These are phyloP conservation scores for Solanum pinnatisectum DNA, from an alignment of 257 asterid species.

Conservation along the genomic window DNA sequence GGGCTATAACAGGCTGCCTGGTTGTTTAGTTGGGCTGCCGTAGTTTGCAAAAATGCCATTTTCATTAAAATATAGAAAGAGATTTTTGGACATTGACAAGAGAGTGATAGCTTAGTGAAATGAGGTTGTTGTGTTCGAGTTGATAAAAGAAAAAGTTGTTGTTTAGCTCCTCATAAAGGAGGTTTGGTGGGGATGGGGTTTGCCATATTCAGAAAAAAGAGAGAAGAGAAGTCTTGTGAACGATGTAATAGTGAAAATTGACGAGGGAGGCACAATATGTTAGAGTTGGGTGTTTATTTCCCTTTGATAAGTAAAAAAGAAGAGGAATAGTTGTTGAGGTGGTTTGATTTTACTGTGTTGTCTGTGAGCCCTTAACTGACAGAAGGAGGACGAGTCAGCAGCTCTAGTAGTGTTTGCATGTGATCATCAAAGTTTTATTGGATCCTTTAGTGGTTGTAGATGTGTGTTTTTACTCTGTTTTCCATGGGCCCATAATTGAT, in stretches of 20 bases:
- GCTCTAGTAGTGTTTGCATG: neutral
- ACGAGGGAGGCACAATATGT: neutral
- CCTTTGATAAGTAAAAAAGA: neutral
- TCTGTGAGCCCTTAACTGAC: neutral
- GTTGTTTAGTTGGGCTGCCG: neutral
- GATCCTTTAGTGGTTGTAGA: neutral
- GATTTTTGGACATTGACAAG: neutral
- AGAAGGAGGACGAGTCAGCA: neutral
- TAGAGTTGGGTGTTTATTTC: neutral
- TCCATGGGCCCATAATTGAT: neutral
- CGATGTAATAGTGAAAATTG: neutral
- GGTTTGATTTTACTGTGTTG: neutral
- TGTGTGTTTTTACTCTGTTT: neutral
- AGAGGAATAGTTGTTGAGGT: neutral
- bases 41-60: neutral
- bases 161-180: neutral
- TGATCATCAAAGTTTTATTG: neutral
- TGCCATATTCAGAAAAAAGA: neutral
- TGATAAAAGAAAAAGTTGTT: neutral
- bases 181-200: neutral
- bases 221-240: neutral
- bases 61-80: neutral
- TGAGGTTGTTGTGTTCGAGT: neutral
- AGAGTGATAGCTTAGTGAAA: neutral
- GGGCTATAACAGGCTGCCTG: neutral